Conservation (phyloP, 805 yeast genomes). For the Brettanomyces nanus region DNA sequence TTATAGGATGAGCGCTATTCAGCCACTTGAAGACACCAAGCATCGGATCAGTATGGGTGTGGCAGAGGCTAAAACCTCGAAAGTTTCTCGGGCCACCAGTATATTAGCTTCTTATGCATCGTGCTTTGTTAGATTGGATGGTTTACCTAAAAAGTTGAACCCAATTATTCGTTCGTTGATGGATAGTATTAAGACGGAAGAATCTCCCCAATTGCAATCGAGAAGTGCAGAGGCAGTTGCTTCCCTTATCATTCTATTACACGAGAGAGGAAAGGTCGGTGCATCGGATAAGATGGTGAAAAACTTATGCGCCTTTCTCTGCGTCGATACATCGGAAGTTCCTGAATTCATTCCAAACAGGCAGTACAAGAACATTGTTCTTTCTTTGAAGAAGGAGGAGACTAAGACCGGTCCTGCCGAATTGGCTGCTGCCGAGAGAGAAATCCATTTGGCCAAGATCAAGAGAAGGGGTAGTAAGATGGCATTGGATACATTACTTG, state of each 20-base stretch:
- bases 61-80: slow-evolving; percentile 53
- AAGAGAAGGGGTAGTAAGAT: slow-evolving; percentile 80
- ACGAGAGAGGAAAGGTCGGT: slow-evolving; percentile 47
- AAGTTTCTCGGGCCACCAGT: slow-evolving; percentile 42
- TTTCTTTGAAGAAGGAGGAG: slow-evolving; percentile 77
- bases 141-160: slow-evolving; percentile 80
- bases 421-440: slow-evolving; percentile 48
- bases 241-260: slow-evolving; percentile 51
- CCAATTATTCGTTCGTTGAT: slow-evolving; percentile 83
- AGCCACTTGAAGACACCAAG: slow-evolving; percentile 71
- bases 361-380: slow-evolving; percentile 41
- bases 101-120: slow-evolving; percentile 73
- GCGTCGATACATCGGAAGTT: slow-evolving; percentile 93
- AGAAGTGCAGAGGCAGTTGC: slow-evolving; percentile 68
- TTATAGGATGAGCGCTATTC: slow-evolving; percentile 60
- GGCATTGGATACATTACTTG: slow-evolving; percentile 54
- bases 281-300: slow-evolving; percentile 86
- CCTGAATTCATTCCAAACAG: slow-evolving; percentile 79
- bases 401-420: slow-evolving; percentile 55
- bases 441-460: slow-evolving; percentile 64
- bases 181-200: slow-evolving; percentile 85
- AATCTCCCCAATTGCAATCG: slow-evolving; percentile 52
- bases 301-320: slow-evolving; percentile 83
- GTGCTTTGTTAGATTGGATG: slow-evolving; percentile 52
- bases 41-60: slow-evolving; percentile 59